phyloP scores from a whole-genome alignment of 2,329 filamentous ascomycete species.

The Fusarium pininemorale region DNA sequence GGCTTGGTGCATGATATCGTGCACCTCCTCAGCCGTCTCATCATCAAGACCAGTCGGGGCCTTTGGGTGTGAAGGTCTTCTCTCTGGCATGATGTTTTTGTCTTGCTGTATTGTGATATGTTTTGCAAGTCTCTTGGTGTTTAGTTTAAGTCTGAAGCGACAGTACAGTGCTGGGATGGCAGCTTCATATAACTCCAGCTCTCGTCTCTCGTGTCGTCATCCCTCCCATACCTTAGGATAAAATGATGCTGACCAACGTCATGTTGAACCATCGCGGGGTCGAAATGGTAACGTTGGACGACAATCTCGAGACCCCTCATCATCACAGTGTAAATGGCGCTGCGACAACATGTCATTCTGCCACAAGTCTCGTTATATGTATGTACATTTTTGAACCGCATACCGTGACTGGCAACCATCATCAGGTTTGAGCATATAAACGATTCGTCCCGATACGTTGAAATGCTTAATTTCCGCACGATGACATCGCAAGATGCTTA shows the following conservation, averaged over 20 bases:
- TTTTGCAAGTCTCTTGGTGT: neutral
- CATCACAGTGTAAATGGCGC: slow-evolving; percentile 37
- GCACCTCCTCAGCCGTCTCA: slow-evolving; percentile 45
- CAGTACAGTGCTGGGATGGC: neutral
- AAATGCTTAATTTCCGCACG: neutral
- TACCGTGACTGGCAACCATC: slow-evolving; percentile 5
- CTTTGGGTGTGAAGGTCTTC: slow-evolving; percentile 22
- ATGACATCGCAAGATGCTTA: slow-evolving; percentile 11
- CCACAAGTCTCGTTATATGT: fast-evolving
- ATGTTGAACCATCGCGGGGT: slow-evolving; percentile 28
- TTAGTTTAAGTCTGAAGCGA: neutral
- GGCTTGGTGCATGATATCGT: slow-evolving; percentile 49
- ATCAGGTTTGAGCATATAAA: neutral
- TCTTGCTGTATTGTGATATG: neutral
- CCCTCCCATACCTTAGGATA: slow-evolving; percentile 1
- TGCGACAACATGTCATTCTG: neutral
- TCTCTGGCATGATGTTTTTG: slow-evolving; percentile 17
- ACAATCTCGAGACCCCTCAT: slow-evolving; percentile 34
- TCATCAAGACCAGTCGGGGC: slow-evolving; percentile 41
- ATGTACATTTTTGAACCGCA: neutral
- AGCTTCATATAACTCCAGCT: slow-evolving; percentile 33
- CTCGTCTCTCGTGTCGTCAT: slow-evolving; percentile 30
- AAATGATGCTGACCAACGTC: slow-evolving; percentile 42
- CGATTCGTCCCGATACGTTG: slow-evolving; percentile 1
- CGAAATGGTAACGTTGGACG: slow-evolving; percentile 25